Evolutionary conservation across 192 early-diverging fungal genomes (phyloP), one percentile per base, ranked within the genome.

Genomic region (Linnemannia elongata): DNA sequence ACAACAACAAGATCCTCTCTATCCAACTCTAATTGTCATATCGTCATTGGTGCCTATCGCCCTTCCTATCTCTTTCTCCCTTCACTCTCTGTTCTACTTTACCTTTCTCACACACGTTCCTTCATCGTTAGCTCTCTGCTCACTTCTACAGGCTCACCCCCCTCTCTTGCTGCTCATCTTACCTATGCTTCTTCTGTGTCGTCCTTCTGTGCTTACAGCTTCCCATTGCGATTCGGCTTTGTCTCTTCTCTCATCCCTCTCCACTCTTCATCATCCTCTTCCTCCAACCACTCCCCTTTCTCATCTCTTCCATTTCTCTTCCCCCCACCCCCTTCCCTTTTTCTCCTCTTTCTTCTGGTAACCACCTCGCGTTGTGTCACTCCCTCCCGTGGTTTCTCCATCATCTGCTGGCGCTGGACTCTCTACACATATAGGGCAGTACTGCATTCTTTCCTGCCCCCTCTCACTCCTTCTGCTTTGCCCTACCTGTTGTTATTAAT

Each of bases 291-390:
- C 5, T 24, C 18, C 66, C n/a, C 18, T 10, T 22, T 12, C 38
- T 7, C 12, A 17, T 15, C 27, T 17, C 3, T 24, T n/a, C 27
- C 35, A 13, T 17, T 7, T 41, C 36, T 30, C 39, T 74, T 45
- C n/a, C 27, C 44, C 9, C 45, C 47, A 27, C 36, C 27, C 36
- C 39, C 70, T 49, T 54, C 71, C 10, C 36, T 77, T 49, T 17
- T 66, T 33, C 60, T 63, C 57, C 57, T 33, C 60, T 30, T 69
- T 30, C 24, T 41, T 66, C 60, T 66, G 60, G 60, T 66, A 66
- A 66, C 60, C 60, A 66, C 30, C 60, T 66, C 60, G 60, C 60
- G 30, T 17, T 66, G 60, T 33, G 44, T 78, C 60, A 24, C 13
- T 35, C 4, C 42, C n/a, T 72, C 49, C 22, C 49, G 49, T 20